Base-by-base conservation (phyloP, 2,329 filamentous ascomycete species). In the Neonectria magnoliae region DNA sequence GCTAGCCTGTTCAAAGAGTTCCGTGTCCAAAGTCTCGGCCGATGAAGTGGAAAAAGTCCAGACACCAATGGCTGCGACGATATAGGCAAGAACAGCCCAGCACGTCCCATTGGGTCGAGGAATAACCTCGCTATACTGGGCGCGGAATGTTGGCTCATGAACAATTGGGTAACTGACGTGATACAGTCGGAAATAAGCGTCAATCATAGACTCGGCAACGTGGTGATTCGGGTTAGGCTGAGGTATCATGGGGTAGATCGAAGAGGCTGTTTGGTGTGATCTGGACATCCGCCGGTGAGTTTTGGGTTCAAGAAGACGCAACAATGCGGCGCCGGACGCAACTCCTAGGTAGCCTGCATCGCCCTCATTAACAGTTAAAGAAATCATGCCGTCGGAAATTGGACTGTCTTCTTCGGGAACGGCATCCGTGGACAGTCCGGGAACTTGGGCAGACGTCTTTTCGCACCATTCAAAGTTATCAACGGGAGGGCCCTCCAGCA, bases 121-220 rank as follows among this genome's bases (percentile, higher is more conserved):
- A 18, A 79, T 76, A 8, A 79, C 71, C 50, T 78, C 76, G 20
- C 72, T 73, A 53, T 77, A 74, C 57, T 76, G 72, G 7, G 75
- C 80, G 14, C 82, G 76, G 61, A 85, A 85, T 0, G 80, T 81
- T 3, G 80, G 76, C 57, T 84, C 82, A 56, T 85, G 81, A 2
- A 85, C 68, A 8, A 84, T 77, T 0, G 82, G 83, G 60, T 84
- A 85, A 29, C 77, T 79, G 20, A 79, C 69, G 65, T 85, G 82
- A 66, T 82, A 84, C 18, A 79, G 73, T 1, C 73, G 68, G 61
- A 85, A 85, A 66, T 83, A 68, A 1, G 65, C 48, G 16, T 69
- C 67, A 11, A 82, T 78, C 60, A 81, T 78, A 27, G 68, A 60
- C 47, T 78, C 75, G 25, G 73, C 62, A 45, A 77, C 75, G 62